Base-by-base conservation (phyloP, 2,329 filamentous ascomycete species). In the Byssothecium circinans region DNA sequence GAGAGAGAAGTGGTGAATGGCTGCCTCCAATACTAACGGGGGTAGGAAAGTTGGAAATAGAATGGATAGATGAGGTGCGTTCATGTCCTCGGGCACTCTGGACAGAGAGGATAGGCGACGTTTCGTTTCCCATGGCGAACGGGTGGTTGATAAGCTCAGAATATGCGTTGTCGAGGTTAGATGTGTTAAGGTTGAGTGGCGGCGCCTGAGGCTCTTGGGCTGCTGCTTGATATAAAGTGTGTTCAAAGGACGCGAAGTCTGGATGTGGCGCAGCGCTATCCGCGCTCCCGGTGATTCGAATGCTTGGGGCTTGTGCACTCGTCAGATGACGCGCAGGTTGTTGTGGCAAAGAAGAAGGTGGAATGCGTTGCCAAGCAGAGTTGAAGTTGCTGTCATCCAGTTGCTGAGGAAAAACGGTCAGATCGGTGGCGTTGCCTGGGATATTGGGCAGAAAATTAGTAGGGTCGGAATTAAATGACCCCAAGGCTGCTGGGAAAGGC, bases 321-420 rank as follows among this genome's bases (percentile, higher is more conserved):
- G 61, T 62, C 60, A 67, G 64, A 68, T 69, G 67, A 70, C 64
- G 57, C 54, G 58, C 52, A 58, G 57, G 50, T 36, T 22, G 37
- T 42, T 61, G 65, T 64, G 63, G 64, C 63, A 57, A 66, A 65
- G 52, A 60, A 46, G 49, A 27, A 44, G 45, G 55, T 36, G 56
- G 50, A 50, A 51, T 46, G n/a, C 59, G 41, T 17, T 52, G 61
- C 65, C 65, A 68, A 65, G 64, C 19, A 34, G 55, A 47, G 47
- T 60, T 45, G 45, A 57, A 50, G 53, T 49, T 53, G 40, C 55
- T 38, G 47, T 54, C 45, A 53, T 63, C 58, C 52, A 65, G 32
- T 37, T 50, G 58, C 49, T 64, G 63, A 27, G 64, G 45, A 58
- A 62, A 68, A 49, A 55, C 63, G 37, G 60, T 61, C 43, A 68